Evolutionary conservation across 2,329 filamentous ascomycete genomes (phyloP).

Genomic region (Aspergillus floridensis): DNA sequence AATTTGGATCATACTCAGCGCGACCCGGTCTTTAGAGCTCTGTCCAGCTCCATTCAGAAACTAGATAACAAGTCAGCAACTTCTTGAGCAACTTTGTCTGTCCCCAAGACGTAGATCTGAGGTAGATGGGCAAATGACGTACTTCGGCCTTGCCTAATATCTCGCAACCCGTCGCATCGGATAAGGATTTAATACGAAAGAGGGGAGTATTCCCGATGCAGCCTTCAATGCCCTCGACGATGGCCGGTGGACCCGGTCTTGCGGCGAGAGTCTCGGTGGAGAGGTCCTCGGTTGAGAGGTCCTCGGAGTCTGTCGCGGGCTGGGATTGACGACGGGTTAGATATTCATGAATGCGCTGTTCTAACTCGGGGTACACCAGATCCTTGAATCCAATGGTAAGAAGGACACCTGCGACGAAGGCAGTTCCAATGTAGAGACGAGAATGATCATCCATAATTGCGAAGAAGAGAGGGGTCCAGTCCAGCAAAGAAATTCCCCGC

Average conservation of each 20-base stretch:
- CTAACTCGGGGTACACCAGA: slow-evolving; percentile 71
- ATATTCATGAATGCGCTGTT: slow-evolving; percentile 55
- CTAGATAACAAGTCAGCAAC: slow-evolving; percentile 29
- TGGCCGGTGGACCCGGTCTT: slow-evolving; percentile 40
- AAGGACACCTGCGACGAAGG: slow-evolving; percentile 75
- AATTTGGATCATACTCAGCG: slow-evolving; percentile 78
- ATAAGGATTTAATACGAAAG: slow-evolving; percentile 79
- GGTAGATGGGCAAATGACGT: slow-evolving; percentile 13
- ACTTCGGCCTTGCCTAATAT: slow-evolving; percentile 91
- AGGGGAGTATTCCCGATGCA: slow-evolving; percentile 93
- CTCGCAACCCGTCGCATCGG: slow-evolving; percentile 78
- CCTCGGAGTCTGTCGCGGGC: slow-evolving; percentile 8
- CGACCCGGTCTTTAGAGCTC: slow-evolving; percentile 92
- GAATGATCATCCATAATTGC: slow-evolving; percentile 33
- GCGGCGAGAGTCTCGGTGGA: slow-evolving; percentile 20
- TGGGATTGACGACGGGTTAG: slow-evolving; percentile 37
- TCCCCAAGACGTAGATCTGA: background rate
- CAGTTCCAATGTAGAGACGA: slow-evolving; percentile 60
- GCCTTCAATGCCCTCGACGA: slow-evolving; percentile 79
- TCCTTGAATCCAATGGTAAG: slow-evolving; percentile 77
- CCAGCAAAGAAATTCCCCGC: background rate
- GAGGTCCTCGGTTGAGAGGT: slow-evolving; percentile 8
- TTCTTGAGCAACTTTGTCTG: slow-evolving; percentile 2
- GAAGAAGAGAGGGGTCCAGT: background rate
- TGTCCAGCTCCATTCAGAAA: slow-evolving; percentile 93